A percentile compares a stretch with the other conserved stretches of the same genome.
These are phyloP conservation scores for Hsuehochloa calcarea DNA, from an alignment of 176 grass and related monocot species.

Conservation along the genomic window DNA sequence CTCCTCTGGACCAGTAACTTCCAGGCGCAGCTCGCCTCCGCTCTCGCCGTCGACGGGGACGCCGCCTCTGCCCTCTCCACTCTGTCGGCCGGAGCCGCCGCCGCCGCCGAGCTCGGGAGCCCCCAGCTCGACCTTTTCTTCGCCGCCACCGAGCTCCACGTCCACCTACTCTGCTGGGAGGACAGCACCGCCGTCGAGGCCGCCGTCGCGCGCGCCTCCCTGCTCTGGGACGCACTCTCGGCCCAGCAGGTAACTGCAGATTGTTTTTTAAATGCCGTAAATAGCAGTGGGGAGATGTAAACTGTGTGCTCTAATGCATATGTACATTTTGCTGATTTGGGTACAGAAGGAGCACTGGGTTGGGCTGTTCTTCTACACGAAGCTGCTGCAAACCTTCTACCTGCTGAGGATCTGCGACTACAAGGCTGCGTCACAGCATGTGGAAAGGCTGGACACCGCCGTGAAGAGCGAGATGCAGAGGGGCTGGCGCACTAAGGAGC, in stretches of 20 bases:
- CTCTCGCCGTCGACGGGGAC: constrained; percentile 66
- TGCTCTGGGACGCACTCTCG: constrained; percentile 65
- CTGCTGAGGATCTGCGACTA: constrained; percentile 86
- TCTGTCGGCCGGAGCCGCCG: constrained; percentile 41
- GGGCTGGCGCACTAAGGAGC: constrained; percentile 39
- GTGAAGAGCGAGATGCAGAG: constrained; percentile 71
- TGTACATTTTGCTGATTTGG: not conserved
- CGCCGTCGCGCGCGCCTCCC: constrained; percentile 36
- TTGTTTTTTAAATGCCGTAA: not conserved
- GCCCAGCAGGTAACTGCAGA: constrained; percentile 48
- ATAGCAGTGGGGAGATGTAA: not conserved
- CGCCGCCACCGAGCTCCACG: constrained; percentile 69
- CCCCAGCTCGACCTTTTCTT: constrained; percentile 95
- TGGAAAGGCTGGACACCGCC: constrained; percentile 64
- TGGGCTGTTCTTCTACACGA: constrained; percentile 88
- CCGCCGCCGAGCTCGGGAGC: constrained; percentile 58
- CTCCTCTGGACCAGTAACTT: constrained; percentile 86
- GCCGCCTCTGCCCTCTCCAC: constrained; percentile 60
- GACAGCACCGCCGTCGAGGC: constrained; percentile 53
- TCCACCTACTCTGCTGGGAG: constrained; percentile 84
- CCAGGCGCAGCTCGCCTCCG: constrained; percentile 85
- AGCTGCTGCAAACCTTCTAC: constrained; percentile 83
- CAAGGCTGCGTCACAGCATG: constrained; percentile 63
- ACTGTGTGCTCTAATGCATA: not conserved
- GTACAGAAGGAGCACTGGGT: constrained; percentile 63